Conservation (phyloP, 208 protist species). For the Trypanosoma congolense region DNA sequence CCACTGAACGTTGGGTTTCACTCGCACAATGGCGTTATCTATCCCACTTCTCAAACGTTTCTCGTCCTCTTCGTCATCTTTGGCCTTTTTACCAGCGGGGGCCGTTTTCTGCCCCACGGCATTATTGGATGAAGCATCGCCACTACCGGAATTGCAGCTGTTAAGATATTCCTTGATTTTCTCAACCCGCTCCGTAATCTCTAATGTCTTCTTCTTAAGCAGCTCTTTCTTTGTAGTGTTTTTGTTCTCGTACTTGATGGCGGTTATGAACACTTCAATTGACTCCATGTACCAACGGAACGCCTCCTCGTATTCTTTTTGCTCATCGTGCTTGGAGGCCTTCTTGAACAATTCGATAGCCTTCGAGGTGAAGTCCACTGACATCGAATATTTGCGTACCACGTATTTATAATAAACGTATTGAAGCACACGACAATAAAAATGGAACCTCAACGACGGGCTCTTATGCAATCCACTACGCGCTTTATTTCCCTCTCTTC, state of each 20-base stretch:
- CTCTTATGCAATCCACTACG: no score
- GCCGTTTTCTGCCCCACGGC: conserved; percentile 55
- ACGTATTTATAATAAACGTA: no score
- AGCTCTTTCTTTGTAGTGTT: conserved; percentile 92
- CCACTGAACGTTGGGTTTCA: conserved; percentile 87
- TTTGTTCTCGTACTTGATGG: conserved; percentile 94
- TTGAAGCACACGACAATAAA: no score
- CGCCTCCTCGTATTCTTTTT: conserved; percentile 92
- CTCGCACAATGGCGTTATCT: conserved; percentile 61
- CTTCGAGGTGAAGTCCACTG: conserved; percentile 91
- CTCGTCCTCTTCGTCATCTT: conserved; percentile 91
- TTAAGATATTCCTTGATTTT: conserved; percentile 94
- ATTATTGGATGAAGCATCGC: conserved; percentile 8
- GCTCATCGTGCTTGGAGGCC: conserved; percentile 84
- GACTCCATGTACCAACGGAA: conserved; percentile 91
- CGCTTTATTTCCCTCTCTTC: no score
- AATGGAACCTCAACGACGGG: no score
- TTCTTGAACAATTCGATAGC: conserved; percentile 93
- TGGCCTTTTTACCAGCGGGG: conserved; percentile 66
- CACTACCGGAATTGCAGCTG: conserved; percentile 56
- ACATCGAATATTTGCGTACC: conserved; percentile 51
- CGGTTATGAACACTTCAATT: conserved; percentile 93
- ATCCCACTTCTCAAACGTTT: conserved; percentile 84
- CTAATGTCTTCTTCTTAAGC: conserved; percentile 84
- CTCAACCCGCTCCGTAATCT: conserved; percentile 94